Evolutionary conservation across 495 filamentous ascomycete genomes (phyloP), one percentile per base, ranked within the genome.

Genomic region (Tricharina praecox): DNA sequence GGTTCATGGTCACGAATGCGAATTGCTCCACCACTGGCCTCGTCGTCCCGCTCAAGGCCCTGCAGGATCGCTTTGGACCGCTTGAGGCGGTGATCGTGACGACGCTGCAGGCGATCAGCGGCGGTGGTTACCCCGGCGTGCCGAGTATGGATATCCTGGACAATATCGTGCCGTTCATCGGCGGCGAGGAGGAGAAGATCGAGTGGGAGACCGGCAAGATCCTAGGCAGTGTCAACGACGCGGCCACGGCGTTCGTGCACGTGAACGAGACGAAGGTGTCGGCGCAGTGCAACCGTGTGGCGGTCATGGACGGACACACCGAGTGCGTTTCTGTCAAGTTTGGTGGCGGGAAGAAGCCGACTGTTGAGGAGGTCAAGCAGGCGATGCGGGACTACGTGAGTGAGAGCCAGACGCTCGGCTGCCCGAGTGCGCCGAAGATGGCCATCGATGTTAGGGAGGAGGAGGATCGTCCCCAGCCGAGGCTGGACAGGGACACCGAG

Each of bases 1-100:
- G 84, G 11, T 86, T 88, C 64, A 62, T 90, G 45, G 79, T 88
- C 34, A 88, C 82, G 69, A 90, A 90, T 67, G 85, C 81, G 47
- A 90, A 92, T 68, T 92, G 84, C 66, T 82, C 82, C 18, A 85
- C 88, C 45, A 88, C 88, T 57, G 84, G 84, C 15, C 71, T 90
- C 42, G 85, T 87, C 40, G 85, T 88, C 48, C 84, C 84, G n/a
- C 81, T 87, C 58, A 84, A 83, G 16, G 84, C 81, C 18, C 72
- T 92, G 28, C 76, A 83, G 62, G 73, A 78, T 30, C 71, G 72
- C 55, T 86, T 88, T 59, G 84, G 82, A 25, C 70, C 70, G 33
- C 74, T 92, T 49, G 75, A 81, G 55, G 65, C 72, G 54, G 81
- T 85, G 19, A 79, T 76, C 53, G 79, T 92, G 13, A 82, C 86